These are phyloP conservation scores for Luffa aegyptiaca DNA, from an alignment of 306 rosid genomes.

Conservation along the genomic window DNA sequence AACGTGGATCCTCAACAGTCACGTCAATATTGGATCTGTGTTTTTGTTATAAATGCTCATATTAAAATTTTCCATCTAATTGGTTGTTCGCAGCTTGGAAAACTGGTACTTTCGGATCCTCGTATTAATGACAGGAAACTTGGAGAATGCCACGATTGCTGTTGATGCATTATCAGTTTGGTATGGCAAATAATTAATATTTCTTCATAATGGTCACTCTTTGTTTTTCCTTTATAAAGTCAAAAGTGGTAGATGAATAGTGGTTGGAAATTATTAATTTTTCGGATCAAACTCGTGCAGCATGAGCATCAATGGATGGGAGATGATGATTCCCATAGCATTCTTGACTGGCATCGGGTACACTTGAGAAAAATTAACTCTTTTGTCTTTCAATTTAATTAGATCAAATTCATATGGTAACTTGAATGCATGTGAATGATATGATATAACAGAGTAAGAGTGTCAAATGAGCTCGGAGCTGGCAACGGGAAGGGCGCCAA, in stretches of 20 bases:
- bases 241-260: no score
- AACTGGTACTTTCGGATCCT: constrained; percentile 66
- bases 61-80: not conserved
- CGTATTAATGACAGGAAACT: constrained; percentile 51
- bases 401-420: no score
- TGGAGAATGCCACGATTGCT: constrained; percentile 50
- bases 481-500: constrained; percentile 59
- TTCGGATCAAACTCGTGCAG: constrained; percentile 19
- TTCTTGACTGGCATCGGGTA: constrained; percentile 76
- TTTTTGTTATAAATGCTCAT: no score
- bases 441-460: constrained; percentile 42
- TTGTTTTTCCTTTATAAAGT: no score
- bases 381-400: no score
- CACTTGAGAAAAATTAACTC: no score
- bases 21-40: no score
- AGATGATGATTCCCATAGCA: constrained; percentile 74
- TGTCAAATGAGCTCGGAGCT: constrained; percentile 61
- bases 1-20: no score
- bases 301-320: constrained; percentile 73
- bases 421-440: no score
- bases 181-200: constrained; percentile 9
- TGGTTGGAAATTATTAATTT: no score
- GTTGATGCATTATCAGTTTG: constrained; percentile 70
- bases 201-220: no score
- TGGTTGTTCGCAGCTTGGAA: constrained; percentile 35